Percentiles rank a stretch among this genome's conserved stretches.
Conservation (phyloP, 805 yeast genomes). For the Kodamaea leandrae region DNA sequence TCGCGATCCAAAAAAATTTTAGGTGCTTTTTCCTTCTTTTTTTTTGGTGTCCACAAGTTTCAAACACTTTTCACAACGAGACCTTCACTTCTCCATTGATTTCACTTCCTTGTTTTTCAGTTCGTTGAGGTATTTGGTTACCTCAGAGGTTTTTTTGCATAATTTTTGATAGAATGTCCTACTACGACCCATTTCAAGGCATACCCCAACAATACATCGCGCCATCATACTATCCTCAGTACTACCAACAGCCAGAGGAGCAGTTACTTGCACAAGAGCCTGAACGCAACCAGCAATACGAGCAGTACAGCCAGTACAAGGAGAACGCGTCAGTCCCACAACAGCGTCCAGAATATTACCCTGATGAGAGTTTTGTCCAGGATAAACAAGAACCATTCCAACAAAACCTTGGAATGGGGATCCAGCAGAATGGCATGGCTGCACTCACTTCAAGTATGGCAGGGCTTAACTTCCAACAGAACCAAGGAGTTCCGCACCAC, state of each 20-base stretch:
- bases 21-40: background rate
- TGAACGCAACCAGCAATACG: conserved; percentile 18
- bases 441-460: conserved; percentile 8
- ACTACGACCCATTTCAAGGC: conserved; percentile 41
- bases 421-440: conserved; percentile 7
- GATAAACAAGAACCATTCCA: background rate
- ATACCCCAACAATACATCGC: conserved; percentile 36
- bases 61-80: conserved; percentile 1
- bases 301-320: conserved; percentile 22
- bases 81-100: conserved; percentile 4
- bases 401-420: conserved; percentile 7
- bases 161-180: conserved; percentile 29
- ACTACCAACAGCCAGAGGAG: conserved; percentile 19
- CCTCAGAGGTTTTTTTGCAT: conserved; percentile 4
- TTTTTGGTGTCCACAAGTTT: background rate
- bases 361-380: background rate
- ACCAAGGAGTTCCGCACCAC: conserved; percentile 5
- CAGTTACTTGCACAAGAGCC: conserved; percentile 8
- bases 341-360: conserved; percentile 3
- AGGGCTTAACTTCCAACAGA: conserved; percentile 4
- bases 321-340: conserved; percentile 11
- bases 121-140: conserved; percentile 6
- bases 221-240: conserved; percentile 37
- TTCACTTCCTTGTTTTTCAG: conserved; percentile 5
- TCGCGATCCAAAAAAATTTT: background rate